These are phyloP conservation scores for Cryptococcus sp. DNA, from an alignment of 1,284 basidiomycete genomes.

Conservation along the genomic window DNA sequence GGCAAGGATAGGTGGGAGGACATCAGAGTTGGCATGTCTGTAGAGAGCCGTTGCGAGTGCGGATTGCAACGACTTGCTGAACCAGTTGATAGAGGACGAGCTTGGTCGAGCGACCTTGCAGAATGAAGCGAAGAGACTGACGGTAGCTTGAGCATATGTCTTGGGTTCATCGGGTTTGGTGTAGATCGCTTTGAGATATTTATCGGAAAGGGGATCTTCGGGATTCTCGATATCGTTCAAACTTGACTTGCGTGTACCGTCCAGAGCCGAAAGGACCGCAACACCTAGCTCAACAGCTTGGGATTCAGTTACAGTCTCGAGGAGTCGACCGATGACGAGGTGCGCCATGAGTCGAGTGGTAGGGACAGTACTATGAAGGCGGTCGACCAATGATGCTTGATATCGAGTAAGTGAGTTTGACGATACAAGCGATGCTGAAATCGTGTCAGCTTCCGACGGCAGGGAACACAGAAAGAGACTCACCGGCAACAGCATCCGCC, in stretches of 20 bases:
- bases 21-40: conserved; percentile 56
- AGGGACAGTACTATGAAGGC: conserved; percentile 53
- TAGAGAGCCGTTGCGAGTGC: conserved; percentile 52
- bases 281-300: conserved; percentile 56
- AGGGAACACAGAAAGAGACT: conserved; percentile 25
- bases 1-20: conserved; percentile 52
- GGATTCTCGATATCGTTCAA: conserved; percentile 17
- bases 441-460: conserved; percentile 57
- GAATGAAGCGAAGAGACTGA: conserved; percentile 29
- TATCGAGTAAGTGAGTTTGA: too few species aligned
- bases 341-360: conserved; percentile 58
- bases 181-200: conserved; percentile 25
- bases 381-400: conserved; percentile 52
- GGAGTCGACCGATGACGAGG: conserved; percentile 57
- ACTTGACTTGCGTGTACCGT: conserved; percentile 6
- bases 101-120: background rate
- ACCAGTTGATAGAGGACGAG: background rate
- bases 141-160: conserved; percentile 30
- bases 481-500: conserved; percentile 56
- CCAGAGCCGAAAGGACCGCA: conserved; percentile 40
- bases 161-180: conserved; percentile 27
- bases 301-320: conserved; percentile 56
- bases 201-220: conserved; percentile 11
- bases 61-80: conserved; percentile 7
- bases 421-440: too few species aligned